Evolutionary conservation across 306 rosid genomes (phyloP).

Genomic region (Fragaria nilgerrensis): DNA sequence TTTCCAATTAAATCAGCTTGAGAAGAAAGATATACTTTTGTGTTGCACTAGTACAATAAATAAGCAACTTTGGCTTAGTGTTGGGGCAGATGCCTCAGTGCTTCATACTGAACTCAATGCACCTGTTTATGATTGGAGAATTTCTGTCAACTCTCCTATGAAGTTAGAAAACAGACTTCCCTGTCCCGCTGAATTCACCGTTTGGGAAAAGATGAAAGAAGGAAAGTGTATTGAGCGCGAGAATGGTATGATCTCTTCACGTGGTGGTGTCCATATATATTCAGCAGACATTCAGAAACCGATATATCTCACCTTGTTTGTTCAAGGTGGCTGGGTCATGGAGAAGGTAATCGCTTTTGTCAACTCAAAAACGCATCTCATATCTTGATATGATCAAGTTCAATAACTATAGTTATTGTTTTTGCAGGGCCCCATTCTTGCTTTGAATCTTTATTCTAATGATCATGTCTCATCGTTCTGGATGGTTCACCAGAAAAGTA

Average conservation of each 20-base stretch:
- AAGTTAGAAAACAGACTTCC: constrained; percentile 94
- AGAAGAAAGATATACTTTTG: constrained; percentile 82
- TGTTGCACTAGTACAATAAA: constrained; percentile 62
- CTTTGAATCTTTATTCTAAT: constrained; percentile 65
- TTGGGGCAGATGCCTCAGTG: constrained; percentile 86
- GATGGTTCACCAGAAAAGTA: constrained; percentile 83
- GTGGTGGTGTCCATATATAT: constrained; percentile 72
- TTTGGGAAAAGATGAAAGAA: constrained; percentile 73
- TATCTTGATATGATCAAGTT: neutral
- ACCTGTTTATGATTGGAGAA: constrained; percentile 96
- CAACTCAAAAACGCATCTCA: constrained; percentile 9
- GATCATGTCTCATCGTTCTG: constrained; percentile 75
- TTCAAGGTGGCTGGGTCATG: constrained; percentile 89
- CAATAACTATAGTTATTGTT: constrained; percentile 7
- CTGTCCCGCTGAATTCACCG: constrained; percentile 74
- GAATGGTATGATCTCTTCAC: constrained; percentile 64
- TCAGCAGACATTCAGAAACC: constrained; percentile 83
- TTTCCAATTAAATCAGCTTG: constrained; percentile 81
- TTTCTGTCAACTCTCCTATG: constrained; percentile 76
- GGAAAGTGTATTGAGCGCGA: constrained; percentile 63
- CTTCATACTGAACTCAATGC: constrained; percentile 88
- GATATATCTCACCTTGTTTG: constrained; percentile 66
- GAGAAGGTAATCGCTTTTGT: constrained; percentile 66
- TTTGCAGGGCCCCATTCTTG: constrained; percentile 75
- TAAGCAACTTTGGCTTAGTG: constrained; percentile 77